Evolutionary conservation across 1,284 basidiomycete species (phyloP).

Genomic region (Cutaneotrichosporon dermatis): DNA sequence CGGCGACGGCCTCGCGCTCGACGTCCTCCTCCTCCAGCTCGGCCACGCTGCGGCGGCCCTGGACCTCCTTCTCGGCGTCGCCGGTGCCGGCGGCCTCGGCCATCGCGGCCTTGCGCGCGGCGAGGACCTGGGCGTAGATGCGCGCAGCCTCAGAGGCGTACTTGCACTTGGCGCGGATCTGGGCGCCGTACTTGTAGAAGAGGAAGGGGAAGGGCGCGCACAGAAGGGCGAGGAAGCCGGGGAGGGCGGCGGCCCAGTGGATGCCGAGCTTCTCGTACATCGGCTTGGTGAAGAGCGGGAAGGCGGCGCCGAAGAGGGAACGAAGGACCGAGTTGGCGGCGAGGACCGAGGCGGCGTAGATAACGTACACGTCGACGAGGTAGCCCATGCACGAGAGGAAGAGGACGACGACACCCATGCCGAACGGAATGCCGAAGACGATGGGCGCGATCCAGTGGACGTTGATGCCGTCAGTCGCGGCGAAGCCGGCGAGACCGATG

Average conservation of each 20-base stretch:
- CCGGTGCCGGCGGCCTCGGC: conserved; percentile 1
- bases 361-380: conserved; percentile 60
- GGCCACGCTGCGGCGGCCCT: neutral
- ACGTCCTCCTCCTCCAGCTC: neutral
- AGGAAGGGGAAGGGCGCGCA: conserved; percentile 58
- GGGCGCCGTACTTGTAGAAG: conserved; percentile 56
- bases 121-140: conserved; percentile 40
- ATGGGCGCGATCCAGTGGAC: conserved; percentile 56
- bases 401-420: conserved; percentile 59
- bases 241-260: conserved; percentile 63
- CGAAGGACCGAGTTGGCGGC: conserved; percentile 67
- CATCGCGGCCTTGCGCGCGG: conserved; percentile 28
- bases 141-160: conserved; percentile 42
- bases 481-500: conserved; percentile 48
- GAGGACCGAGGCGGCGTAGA: conserved; percentile 57
- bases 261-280: conserved; percentile 57
- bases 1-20: neutral
- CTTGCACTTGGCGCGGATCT: conserved; percentile 58
- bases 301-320: conserved; percentile 61
- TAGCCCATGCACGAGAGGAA: conserved; percentile 60
- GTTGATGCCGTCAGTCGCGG: conserved; percentile 42
- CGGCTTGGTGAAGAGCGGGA: conserved; percentile 56
- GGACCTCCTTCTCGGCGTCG: conserved; percentile 16
- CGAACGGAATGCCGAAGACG: conserved; percentile 60
- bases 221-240: conserved; percentile 58